A percentile compares a stretch with the other conserved stretches of the same genome.
These are phyloP conservation scores for Rhododendron mucronatum DNA, from an alignment of 148 eudicot species.

Conservation along the genomic window DNA sequence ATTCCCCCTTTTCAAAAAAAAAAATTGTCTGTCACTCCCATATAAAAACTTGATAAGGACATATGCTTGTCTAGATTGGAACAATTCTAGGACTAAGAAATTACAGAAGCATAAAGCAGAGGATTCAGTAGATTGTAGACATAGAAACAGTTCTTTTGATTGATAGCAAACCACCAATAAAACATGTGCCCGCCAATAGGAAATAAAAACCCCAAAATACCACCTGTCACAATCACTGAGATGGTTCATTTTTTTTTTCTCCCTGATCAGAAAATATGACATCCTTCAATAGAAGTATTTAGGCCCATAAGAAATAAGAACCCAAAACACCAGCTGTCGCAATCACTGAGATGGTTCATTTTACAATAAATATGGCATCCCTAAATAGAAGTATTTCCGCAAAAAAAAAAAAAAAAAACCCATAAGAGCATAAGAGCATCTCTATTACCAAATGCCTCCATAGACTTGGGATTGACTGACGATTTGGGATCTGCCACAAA, in stretches of 20 bases:
- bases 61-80: neutral
- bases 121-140: neutral
- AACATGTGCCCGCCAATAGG: neutral
- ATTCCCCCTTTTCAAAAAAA: neutral
- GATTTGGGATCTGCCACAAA: conserved; percentile 62
- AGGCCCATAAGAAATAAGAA: neutral
- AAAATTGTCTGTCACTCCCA: neutral
- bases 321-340: neutral
- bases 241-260: neutral
- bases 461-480: conserved; percentile 57
- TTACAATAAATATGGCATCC: neutral
- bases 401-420: neutral
- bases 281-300: conserved; percentile 4
- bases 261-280: neutral
- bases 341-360: neutral
- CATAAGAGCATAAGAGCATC: neutral
- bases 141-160: neutral
- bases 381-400: conserved; percentile 5
- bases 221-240: neutral
- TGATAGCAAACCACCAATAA: neutral
- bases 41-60: neutral
- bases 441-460: conserved; percentile 79
- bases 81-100: neutral
- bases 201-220: neutral
- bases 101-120: neutral